Percentiles rank a stretch among this genome's conserved stretches.
These are phyloP conservation scores for Cordyceps sp. DNA, from an alignment of 2,329 filamentous ascomycete genomes.

Conservation along the genomic window DNA sequence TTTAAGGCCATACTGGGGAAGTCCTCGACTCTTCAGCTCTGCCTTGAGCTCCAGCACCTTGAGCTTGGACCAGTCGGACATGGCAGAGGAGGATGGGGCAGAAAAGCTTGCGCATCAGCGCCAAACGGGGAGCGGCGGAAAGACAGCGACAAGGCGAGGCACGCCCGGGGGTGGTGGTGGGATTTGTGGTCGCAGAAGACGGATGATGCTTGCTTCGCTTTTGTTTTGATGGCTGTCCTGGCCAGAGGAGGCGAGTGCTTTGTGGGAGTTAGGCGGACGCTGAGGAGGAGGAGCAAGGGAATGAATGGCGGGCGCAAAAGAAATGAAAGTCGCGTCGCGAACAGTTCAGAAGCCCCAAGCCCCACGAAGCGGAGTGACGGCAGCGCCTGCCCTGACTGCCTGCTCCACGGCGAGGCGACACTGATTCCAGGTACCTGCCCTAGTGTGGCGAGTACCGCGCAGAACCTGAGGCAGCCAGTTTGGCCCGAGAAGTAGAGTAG, in stretches of 20 bases:
- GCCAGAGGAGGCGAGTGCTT: not conserved
- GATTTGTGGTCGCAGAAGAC: too few species aligned
- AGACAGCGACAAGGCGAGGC: not conserved
- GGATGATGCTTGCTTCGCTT: too few species aligned
- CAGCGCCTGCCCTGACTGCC: not conserved
- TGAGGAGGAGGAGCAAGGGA: not conserved
- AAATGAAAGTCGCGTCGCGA: conserved; percentile 1
- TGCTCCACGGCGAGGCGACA: too few species aligned
- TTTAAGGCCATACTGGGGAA: conserved; percentile 54
- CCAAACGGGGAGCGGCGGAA: not conserved
- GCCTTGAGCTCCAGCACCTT: conserved; percentile 63
- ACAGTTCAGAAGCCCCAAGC: not conserved
- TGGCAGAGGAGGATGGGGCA: conserved; percentile 10
- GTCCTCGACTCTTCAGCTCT: conserved; percentile 56
- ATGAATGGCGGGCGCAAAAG: too few species aligned
- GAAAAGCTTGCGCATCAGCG: not conserved
- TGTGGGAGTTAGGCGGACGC: not conserved
- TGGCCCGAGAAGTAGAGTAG: too few species aligned
- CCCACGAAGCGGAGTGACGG: conserved; percentile 1
- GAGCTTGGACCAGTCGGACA: conserved; percentile 38
- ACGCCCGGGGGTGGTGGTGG: not conserved
- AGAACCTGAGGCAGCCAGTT: too few species aligned
- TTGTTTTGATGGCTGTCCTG: not conserved
- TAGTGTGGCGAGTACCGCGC: too few species aligned
- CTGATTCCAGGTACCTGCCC: too few species aligned